These are phyloP conservation scores for Cyberlindnera petersonii DNA, from an alignment of 805 yeast genomes.

Conservation along the genomic window DNA sequence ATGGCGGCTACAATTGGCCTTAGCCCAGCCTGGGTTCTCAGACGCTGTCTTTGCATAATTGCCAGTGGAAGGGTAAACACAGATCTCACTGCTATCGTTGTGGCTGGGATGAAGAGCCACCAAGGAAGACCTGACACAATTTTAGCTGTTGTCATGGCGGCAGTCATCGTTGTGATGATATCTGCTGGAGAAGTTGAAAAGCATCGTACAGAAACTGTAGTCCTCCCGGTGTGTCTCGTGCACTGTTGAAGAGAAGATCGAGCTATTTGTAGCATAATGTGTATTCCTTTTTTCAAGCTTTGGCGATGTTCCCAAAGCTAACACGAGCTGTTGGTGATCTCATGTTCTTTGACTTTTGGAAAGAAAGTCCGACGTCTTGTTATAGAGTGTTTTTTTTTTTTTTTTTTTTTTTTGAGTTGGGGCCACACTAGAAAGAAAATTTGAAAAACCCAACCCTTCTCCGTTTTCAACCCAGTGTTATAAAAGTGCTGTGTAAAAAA, in stretches of 20 bases:
- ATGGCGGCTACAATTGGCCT: conserved; percentile 71
- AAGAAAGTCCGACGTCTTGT: no score
- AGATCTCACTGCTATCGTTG: conserved; percentile 64
- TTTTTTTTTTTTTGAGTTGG: no score
- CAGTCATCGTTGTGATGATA: conserved; percentile 22
- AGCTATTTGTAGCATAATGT: background rate
- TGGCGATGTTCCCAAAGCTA: no score
- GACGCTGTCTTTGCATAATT: conserved; percentile 61
- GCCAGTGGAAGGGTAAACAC: conserved; percentile 76
- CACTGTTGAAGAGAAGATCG: background rate
- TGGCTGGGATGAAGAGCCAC: conserved; percentile 73
- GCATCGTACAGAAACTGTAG: background rate
- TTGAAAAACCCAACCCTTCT: no score
- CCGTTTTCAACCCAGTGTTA: no score
- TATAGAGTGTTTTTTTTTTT: no score
- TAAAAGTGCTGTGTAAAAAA: no score
- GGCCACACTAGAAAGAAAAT: no score
- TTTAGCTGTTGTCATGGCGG: conserved; percentile 46
- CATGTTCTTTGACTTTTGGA: no score
- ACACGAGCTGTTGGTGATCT: no score
- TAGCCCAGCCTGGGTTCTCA: conserved; percentile 65
- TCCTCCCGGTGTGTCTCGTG: no score
- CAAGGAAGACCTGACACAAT: conserved; percentile 66
- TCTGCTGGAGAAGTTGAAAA: conserved; percentile 13
- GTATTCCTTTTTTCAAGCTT: no score